Evolutionary conservation across 1,139 yeast species (phyloP).

Genomic region (Sugiyamaella xylanicola): DNA sequence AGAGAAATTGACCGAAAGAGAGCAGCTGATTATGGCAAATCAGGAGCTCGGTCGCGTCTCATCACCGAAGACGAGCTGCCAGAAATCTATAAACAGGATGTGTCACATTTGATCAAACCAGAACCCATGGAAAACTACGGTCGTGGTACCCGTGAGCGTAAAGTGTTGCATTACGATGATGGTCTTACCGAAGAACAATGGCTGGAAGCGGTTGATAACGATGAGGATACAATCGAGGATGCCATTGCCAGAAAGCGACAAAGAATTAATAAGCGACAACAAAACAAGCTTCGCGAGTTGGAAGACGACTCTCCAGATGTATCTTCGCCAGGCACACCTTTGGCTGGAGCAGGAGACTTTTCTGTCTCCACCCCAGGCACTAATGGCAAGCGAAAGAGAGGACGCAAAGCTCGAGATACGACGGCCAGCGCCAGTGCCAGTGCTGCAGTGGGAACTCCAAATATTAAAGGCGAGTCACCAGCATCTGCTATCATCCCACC

Average conservation of each 20-base stretch:
- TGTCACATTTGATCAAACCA: constrained; percentile 54
- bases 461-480: constrained; percentile 44
- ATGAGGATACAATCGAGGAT: constrained; percentile 67
- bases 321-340: constrained; percentile 21
- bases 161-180: constrained; percentile 80
- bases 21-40: constrained; percentile 48
- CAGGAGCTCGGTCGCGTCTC: constrained; percentile 55
- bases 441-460: constrained; percentile 30
- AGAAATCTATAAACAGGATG: constrained; percentile 72
- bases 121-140: constrained; percentile 53
- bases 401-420: constrained; percentile 10
- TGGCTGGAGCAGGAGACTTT: constrained; percentile 4
- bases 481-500: constrained; percentile 34
- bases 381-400: constrained; percentile 32
- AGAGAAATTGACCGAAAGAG: constrained; percentile 72
- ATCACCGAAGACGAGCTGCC: constrained; percentile 77
- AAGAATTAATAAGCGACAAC: constrained; percentile 32
- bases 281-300: constrained; percentile 3
- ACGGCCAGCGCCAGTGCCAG: constrained; percentile 30
- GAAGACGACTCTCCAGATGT: constrained; percentile 17
- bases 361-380: constrained; percentile 11
- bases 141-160: constrained; percentile 80
- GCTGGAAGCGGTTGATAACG: constrained; percentile 70
- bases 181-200: constrained; percentile 95
- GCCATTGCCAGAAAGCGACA: constrained; percentile 66